Evolutionary conservation across 139 green algal species (phyloP).

Genomic region (Limnomonas spitsbergensis): DNA sequence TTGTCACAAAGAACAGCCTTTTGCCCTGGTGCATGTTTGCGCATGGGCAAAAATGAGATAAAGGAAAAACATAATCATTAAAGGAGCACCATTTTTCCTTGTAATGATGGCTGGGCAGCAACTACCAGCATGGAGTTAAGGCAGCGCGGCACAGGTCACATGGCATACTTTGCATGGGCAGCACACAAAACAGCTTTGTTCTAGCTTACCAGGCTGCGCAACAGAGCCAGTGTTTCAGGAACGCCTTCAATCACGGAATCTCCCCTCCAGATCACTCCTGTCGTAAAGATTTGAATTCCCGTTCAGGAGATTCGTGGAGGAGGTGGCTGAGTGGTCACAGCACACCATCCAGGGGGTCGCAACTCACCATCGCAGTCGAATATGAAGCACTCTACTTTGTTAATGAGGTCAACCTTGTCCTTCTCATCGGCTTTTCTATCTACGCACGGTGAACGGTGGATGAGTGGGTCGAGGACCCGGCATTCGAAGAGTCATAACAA

Average conservation of each 20-base stretch:
- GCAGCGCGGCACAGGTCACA: no score
- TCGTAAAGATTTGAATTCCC: no score
- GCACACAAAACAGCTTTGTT: not conserved
- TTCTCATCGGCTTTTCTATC: conserved; percentile 46
- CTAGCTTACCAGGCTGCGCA: conserved; percentile 69
- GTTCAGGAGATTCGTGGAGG: no score
- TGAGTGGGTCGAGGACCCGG: not conserved
- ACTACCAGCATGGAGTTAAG: no score
- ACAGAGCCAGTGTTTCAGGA: conserved; percentile 91
- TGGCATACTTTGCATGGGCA: not conserved
- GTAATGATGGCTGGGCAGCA: no score
- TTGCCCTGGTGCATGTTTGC: conserved; percentile 91
- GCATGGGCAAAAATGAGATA: no score
- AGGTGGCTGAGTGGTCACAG: no score
- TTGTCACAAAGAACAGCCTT: conserved; percentile 98
- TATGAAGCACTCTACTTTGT: conserved; percentile 94
- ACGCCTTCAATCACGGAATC: conserved; percentile 96
- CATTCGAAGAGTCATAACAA: not conserved
- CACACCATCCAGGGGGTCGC: no score
- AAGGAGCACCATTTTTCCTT: no score
- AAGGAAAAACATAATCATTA: no score
- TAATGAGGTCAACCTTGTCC: conserved; percentile 76
- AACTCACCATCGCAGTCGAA: conserved; percentile 98
- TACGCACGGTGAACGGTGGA: not conserved
- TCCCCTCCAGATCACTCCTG: conserved; percentile 94